Percentiles rank a stretch among this genome's conserved stretches.
These are phyloP conservation scores for Pseudocercospora pini-densiflorae DNA, from an alignment of 2,329 filamentous ascomycete species.

Conservation along the genomic window DNA sequence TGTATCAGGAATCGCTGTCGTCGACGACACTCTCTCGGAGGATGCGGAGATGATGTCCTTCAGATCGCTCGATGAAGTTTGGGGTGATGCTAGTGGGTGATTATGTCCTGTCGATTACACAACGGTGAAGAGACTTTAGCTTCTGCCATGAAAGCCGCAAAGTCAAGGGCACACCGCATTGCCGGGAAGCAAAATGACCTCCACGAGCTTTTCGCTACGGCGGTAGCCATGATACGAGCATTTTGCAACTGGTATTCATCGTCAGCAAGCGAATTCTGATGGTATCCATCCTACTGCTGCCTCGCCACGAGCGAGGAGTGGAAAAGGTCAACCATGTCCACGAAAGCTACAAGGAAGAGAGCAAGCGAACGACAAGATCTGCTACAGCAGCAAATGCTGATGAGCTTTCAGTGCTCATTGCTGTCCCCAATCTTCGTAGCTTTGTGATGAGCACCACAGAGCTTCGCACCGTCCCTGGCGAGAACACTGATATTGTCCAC, in stretches of 20 bases:
- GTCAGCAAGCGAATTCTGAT: not conserved
- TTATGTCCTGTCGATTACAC: not conserved
- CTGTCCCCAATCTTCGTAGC: not conserved
- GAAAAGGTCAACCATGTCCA: not conserved
- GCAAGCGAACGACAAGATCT: not conserved
- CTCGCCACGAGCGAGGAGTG: not conserved
- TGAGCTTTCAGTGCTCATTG: not conserved
- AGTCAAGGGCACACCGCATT: not conserved
- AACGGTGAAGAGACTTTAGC: not conserved
- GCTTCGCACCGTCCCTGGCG: not conserved
- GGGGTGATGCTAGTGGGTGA: not conserved
- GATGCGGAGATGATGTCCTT: not conserved
- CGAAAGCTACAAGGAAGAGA: not conserved
- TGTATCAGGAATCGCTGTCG: no score
- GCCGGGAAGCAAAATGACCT: not conserved
- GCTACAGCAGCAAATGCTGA: not conserved
- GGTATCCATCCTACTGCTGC: not conserved
- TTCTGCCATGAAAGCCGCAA: not conserved
- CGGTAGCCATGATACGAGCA: not conserved
- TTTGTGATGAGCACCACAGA: not conserved
- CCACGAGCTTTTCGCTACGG: not conserved
- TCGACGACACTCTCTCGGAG: no score
- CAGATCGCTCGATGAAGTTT: not conserved
- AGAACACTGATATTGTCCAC: not conserved
- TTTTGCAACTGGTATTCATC: not conserved